Percentiles rank a stretch among this genome's conserved stretches.
Evolutionary conservation across 257 asterid species (phyloP).

Genomic region (Forsythia viridissima): DNA sequence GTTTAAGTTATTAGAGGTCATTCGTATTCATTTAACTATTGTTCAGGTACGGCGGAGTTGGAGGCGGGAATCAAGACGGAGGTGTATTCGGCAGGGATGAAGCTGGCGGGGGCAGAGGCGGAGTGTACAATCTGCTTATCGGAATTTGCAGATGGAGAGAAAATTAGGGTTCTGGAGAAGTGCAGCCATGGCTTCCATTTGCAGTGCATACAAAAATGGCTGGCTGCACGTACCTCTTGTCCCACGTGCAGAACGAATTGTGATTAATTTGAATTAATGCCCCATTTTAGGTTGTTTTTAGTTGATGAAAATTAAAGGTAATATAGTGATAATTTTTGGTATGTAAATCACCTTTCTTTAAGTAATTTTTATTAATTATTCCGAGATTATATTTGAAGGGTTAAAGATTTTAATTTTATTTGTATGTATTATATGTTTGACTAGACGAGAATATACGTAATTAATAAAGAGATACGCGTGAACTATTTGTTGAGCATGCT

Average conservation of each 20-base stretch:
- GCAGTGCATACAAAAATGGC: constrained; percentile 53
- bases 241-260: constrained; percentile 60
- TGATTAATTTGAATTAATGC: not conserved
- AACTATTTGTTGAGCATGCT: too few relatives aligned
- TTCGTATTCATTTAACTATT: not conserved
- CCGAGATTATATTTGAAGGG: not conserved
- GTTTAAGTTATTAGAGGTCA: not conserved
- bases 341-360: not conserved
- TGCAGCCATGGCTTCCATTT: constrained; percentile 60
- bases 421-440: not conserved
- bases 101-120: constrained; percentile 42
- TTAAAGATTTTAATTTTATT: too few relatives aligned
- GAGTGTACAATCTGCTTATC: constrained; percentile 62
- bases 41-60: not conserved
- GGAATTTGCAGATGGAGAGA: constrained; percentile 50
- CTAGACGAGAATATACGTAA: not conserved
- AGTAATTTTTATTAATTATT: too few relatives aligned
- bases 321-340: not conserved
- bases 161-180: constrained; percentile 44
- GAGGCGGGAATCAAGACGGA: constrained; percentile 22
- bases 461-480: not conserved
- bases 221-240: constrained; percentile 48
- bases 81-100: constrained; percentile 43
- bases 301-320: not conserved
- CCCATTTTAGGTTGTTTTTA: not conserved